Evolutionary conservation across 805 yeast genomes (phyloP).

Genomic region (Kuraishia piskuri): DNA sequence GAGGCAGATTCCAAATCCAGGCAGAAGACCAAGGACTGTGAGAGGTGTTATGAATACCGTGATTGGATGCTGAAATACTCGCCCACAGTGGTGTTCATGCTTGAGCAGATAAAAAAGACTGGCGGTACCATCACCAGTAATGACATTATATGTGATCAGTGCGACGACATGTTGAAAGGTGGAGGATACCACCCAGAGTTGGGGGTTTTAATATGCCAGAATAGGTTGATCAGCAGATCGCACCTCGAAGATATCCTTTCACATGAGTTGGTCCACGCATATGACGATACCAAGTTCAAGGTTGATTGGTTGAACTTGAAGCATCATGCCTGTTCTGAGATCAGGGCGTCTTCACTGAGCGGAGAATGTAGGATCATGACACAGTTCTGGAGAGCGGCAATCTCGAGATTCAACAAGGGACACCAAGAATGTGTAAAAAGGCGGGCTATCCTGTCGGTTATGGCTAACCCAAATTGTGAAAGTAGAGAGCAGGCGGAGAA

Average conservation of each 20-base stretch:
- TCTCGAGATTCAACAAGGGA: conserved; percentile 57
- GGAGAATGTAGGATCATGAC: conserved; percentile 93
- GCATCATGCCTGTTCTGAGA: conserved; percentile 97
- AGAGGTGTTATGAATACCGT: conserved; percentile 60
- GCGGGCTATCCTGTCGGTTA: conserved; percentile 78
- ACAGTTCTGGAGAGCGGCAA: conserved; percentile 49
- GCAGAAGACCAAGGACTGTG: conserved; percentile 46
- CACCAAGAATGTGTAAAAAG: conserved; percentile 89
- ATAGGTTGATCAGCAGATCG: conserved; percentile 62
- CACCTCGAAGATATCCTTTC: conserved; percentile 87
- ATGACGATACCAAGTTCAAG: conserved; percentile 80
- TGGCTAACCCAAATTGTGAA: conserved; percentile 79
- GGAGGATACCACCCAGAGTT: conserved; percentile 92
- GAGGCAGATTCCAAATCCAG: conserved; percentile 43
- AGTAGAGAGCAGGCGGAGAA: conserved; percentile 64
- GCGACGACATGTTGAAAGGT: conserved; percentile 68
- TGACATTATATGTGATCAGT: conserved; percentile 69
- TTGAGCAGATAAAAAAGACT: conserved; percentile 67
- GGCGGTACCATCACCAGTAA: conserved; percentile 33
- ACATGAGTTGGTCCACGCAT: conserved; percentile 90
- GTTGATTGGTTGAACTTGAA: conserved; percentile 78
- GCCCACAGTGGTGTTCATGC: conserved; percentile 83
- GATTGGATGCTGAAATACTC: conserved; percentile 76
- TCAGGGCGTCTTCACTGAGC: conserved; percentile 83
- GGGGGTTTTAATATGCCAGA: conserved; percentile 84